These are phyloP conservation scores for Lecanicillium sp. DNA, from an alignment of 2,329 filamentous ascomycete species.

Conservation along the genomic window DNA sequence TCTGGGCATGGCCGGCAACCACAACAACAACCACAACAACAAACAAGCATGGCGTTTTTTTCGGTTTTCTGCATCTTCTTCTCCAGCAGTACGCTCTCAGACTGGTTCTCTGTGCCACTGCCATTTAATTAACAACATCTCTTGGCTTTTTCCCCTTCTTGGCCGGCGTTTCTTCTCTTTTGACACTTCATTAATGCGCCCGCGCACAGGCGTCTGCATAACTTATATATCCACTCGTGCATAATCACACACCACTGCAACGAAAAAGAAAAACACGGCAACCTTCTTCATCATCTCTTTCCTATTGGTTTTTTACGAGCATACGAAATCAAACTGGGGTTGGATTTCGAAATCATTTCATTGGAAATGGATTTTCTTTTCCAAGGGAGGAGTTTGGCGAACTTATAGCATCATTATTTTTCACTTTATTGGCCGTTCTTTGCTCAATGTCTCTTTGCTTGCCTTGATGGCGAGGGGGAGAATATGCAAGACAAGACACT, in stretches of 20 bases:
- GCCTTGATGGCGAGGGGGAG: conserved; percentile 1
- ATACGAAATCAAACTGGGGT: conserved; percentile 8
- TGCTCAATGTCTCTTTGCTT: neutral
- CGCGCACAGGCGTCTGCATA: conserved; percentile 10
- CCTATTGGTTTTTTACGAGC: conserved; percentile 1
- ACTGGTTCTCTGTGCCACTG: conserved; percentile 11
- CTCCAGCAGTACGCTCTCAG: conserved; percentile 5
- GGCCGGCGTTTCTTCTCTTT: neutral
- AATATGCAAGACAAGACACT: neutral
- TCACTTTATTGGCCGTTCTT: neutral
- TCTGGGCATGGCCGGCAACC: no score
- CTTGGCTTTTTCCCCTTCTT: neutral
- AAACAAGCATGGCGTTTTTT: conserved; percentile 11
- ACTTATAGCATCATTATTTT: conserved; percentile 6
- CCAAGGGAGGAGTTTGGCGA: conserved; percentile 7
- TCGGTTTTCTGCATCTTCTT: neutral
- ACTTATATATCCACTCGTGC: conserved; percentile 7
- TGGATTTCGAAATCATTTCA: conserved; percentile 5
- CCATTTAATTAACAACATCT: neutral
- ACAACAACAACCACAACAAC: neutral
- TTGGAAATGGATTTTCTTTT: conserved; percentile 8
- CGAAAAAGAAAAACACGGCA: conserved; percentile 4
- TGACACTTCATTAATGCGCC: conserved; percentile 11
- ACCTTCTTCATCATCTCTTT: neutral
- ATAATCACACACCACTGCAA: neutral